phyloP scores from a whole-genome alignment of 2,329 filamentous ascomycete species.

The Fusarium agapanthi region DNA sequence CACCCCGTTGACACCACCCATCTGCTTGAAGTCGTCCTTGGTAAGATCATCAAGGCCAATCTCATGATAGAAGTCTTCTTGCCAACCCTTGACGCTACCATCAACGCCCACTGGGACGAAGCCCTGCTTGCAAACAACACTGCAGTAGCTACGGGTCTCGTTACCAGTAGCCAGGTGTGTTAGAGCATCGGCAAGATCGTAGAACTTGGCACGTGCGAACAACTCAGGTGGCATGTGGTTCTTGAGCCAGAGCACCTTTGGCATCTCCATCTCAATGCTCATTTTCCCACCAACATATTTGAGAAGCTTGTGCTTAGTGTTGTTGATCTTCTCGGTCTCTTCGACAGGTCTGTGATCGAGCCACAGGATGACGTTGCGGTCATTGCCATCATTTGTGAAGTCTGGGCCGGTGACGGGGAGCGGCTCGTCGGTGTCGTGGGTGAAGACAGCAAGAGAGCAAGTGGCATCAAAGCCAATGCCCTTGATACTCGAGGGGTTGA shows the following conservation, averaged over 20 bases:
- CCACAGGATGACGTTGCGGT: slow-evolving; percentile 97
- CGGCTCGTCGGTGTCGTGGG: slow-evolving; percentile 87
- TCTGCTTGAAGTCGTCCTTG: slow-evolving; percentile 87
- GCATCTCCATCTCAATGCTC: slow-evolving; percentile 99
- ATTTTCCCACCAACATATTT: slow-evolving; percentile 97
- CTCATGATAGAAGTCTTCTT: slow-evolving; percentile 87
- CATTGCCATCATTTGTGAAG: slow-evolving; percentile 78
- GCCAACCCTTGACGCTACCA: slow-evolving; percentile 97
- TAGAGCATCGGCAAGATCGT: slow-evolving; percentile 90
- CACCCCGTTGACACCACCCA: slow-evolving; percentile 94
- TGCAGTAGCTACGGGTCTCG: slow-evolving; percentile 93
- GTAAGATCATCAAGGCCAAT: slow-evolving; percentile 88
- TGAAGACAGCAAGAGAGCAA: slow-evolving; percentile 95
- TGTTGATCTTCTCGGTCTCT: slow-evolving; percentile 93
- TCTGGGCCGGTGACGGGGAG: slow-evolving; percentile 88
- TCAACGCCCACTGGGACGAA: slow-evolving; percentile 97
- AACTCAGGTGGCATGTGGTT: slow-evolving; percentile 95
- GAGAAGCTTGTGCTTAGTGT: slow-evolving; percentile 88
- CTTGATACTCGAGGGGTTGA: slow-evolving; percentile 78
- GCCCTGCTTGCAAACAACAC: slow-evolving; percentile 96
- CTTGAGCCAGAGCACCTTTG: slow-evolving; percentile 98
- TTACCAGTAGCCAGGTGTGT: slow-evolving; percentile 94
- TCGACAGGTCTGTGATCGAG: slow-evolving; percentile 92
- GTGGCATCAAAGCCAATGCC: slow-evolving; percentile 98
- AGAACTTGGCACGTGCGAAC: slow-evolving; percentile 95